phyloP scores from a whole-genome alignment of 192 early-diverging fungal genomes.

The Piromyces finnis region DNA sequence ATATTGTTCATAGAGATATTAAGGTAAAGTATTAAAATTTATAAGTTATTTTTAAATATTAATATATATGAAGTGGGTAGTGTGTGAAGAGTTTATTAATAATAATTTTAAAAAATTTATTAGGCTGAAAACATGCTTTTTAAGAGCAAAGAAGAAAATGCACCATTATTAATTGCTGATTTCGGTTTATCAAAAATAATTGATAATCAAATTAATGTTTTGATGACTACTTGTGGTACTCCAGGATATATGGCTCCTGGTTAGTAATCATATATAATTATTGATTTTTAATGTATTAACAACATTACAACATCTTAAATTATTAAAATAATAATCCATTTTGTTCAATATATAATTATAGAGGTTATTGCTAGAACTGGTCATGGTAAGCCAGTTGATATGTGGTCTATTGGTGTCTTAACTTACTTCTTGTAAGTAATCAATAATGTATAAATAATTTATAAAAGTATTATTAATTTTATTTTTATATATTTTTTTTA shows the following conservation, averaged over 20 bases:
- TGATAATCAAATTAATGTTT: conserved; percentile 33
- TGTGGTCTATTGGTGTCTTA: conserved; percentile 4
- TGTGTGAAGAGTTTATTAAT: too few species aligned
- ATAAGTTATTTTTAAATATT: too few species aligned
- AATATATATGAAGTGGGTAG: too few species aligned
- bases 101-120: too few species aligned
- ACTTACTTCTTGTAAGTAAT: conserved; percentile 3
- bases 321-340: too few species aligned
- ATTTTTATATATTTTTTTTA: too few species aligned
- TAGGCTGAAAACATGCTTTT: conserved; percentile 62
- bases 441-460: too few species aligned
- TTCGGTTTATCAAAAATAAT: conserved; percentile 60
- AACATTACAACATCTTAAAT: too few species aligned
- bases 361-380: conserved; percentile 4
- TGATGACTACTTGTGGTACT: conserved; percentile 59
- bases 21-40: conserved; percentile 8
- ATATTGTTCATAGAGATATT: conserved; percentile 6
- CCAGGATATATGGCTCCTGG: conserved; percentile 24
- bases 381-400: conserved; percentile 5
- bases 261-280: not conserved
- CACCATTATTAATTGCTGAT: conserved; percentile 57
- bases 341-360: too few species aligned
- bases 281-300: too few species aligned
- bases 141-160: conserved; percentile 26
- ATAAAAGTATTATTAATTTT: too few species aligned